Evolutionary conservation across 305 asterid genomes (phyloP).

Genomic region (Solanum hybrid): DNA sequence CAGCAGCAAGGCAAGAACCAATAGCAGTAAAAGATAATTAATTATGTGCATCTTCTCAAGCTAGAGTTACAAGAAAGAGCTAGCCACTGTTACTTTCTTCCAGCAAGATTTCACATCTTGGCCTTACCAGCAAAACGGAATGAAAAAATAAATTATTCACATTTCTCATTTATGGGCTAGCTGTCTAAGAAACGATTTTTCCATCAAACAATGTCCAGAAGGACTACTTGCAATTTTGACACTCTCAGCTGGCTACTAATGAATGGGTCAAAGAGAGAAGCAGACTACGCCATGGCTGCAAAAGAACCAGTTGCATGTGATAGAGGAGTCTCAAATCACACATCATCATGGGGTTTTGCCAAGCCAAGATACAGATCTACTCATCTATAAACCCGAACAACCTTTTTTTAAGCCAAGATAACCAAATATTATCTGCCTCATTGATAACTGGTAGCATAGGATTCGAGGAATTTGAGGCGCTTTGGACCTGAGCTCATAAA

Average conservation of each 20-base stretch:
- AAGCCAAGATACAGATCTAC: slow-evolving; percentile 5
- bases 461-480: not conserved
- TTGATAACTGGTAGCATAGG: not conserved
- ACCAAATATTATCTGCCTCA: not conserved
- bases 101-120: not conserved
- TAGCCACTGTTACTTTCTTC: not conserved
- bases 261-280: slow-evolving; percentile 4
- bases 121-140: not conserved
- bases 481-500: not conserved
- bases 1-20: not conserved
- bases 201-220: not conserved
- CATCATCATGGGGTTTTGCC: not conserved
- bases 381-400: not conserved
- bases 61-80: not conserved
- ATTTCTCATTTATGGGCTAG: not conserved
- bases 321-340: not conserved
- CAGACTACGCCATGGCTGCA: slow-evolving; percentile 16
- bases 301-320: slow-evolving; percentile 13
- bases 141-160: not conserved
- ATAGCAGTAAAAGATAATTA: not conserved
- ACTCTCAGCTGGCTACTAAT: slow-evolving; percentile 2
- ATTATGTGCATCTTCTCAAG: not conserved
- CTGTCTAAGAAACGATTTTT: not conserved
- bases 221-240: not conserved
- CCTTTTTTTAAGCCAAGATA: not conserved